Conservation (phyloP, 108 stramenopile genomes). For the Skeletonema costatum region DNA sequence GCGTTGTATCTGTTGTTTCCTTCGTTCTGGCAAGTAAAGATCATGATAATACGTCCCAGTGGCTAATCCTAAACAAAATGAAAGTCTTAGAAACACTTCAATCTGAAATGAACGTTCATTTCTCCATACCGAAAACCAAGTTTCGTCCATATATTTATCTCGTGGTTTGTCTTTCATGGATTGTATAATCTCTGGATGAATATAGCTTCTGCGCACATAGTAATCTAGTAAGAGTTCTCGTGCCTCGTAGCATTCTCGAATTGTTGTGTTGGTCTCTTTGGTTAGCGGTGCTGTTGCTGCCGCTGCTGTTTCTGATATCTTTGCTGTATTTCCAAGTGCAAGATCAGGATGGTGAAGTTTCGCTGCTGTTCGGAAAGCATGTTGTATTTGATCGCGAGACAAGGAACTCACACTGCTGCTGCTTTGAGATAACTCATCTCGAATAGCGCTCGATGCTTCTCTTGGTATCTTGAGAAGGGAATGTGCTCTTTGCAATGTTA, state of each 20-base stretch:
- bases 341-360: constrained; percentile 20
- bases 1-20: constrained; percentile 14
- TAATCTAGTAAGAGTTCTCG: constrained; percentile 18
- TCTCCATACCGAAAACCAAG: constrained; percentile 21
- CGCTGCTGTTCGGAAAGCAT: constrained; percentile 17
- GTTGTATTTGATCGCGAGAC: constrained; percentile 15
- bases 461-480: constrained; percentile 21
- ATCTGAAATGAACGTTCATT: constrained; percentile 17
- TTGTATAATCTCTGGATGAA: constrained; percentile 10
- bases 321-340: not conserved
- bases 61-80: constrained; percentile 18
- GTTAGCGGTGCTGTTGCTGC: not conserved
- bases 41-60: constrained; percentile 21
- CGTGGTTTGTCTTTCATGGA: constrained; percentile 9
- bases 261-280: constrained; percentile 2
- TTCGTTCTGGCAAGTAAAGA: constrained; percentile 6
- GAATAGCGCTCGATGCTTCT: not conserved
- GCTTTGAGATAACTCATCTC: not conserved
- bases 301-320: constrained; percentile 1
- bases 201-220: constrained; percentile 1
- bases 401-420: not conserved
- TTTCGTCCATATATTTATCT: constrained; percentile 6
- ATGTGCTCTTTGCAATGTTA: constrained; percentile 21
- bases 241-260: constrained; percentile 24
- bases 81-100: constrained; percentile 18